These are phyloP conservation scores for Sphagnum contortum DNA, from an alignment of 225 moss, liverwort and hornwort genomes.

Conservation along the genomic window DNA sequence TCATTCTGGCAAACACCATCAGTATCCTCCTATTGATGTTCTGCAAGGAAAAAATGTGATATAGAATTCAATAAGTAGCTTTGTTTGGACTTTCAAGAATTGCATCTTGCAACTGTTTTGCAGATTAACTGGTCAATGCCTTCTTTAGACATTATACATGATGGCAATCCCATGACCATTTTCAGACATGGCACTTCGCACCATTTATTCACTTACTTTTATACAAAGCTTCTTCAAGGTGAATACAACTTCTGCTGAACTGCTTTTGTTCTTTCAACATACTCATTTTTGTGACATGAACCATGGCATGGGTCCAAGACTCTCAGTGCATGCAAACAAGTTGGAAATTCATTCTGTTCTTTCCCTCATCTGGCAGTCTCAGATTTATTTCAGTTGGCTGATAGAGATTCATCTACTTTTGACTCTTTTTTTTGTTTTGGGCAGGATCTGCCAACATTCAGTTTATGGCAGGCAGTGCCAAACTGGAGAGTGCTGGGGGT, in stretches of 20 bases:
- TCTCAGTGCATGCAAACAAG: no score
- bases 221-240: constrained; percentile 66
- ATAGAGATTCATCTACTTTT: no score
- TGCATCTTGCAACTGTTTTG: not conserved
- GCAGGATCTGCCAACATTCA: constrained; percentile 68
- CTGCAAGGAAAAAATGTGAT: no score
- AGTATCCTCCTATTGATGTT: constrained; percentile 54
- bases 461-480: constrained; percentile 51
- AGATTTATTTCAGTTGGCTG: no score
- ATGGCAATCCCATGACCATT: not conserved
- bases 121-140: no score
- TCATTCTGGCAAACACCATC: constrained; percentile 76
- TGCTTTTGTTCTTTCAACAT: not conserved
- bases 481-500: constrained; percentile 51
- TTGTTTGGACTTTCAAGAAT: not conserved
- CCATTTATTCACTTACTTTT: constrained; percentile 57
- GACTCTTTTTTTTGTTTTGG: no score
- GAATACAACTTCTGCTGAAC: not conserved
- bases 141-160: no score
- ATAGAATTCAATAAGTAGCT: no score
- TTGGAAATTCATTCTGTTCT: no score
- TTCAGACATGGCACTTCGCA: constrained; percentile 85
- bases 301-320: no score
- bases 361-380: no score
- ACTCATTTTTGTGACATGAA: not conserved